Conservation (phyloP, 2,329 filamentous ascomycete genomes). For the Xylaria sp. region DNA sequence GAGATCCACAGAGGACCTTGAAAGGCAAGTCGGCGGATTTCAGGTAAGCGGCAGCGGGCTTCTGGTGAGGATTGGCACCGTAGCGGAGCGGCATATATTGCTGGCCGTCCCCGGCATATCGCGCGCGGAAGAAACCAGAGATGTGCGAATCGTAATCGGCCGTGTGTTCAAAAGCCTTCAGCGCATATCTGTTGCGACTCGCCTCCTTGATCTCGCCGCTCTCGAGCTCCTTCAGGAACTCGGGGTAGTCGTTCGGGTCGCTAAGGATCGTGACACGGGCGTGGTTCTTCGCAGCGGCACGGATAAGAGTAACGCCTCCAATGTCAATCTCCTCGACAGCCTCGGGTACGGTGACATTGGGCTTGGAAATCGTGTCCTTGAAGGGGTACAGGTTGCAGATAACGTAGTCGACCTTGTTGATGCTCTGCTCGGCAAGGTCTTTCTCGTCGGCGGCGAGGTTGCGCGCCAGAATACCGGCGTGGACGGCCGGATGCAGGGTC, state of each 20-base stretch:
- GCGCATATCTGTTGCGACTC: slow-evolving; percentile 84
- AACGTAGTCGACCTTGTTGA: slow-evolving; percentile 92
- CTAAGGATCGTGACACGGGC: slow-evolving; percentile 92
- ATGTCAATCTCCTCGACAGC: slow-evolving; percentile 99
- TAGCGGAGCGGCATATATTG: slow-evolving; percentile 89
- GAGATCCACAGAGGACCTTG: slow-evolving; percentile 86
- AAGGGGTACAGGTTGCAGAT: slow-evolving; percentile 99
- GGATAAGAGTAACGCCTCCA: slow-evolving; percentile 92
- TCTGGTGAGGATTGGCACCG: slow-evolving; percentile 97
- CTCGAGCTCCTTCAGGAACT: slow-evolving; percentile 89
- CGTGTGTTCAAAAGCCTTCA: slow-evolving; percentile 98
- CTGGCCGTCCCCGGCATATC: slow-evolving; percentile 83
- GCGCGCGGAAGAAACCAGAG: slow-evolving; percentile 94
- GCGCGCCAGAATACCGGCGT: slow-evolving; percentile 88
- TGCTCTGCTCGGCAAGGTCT: slow-evolving; percentile 92
- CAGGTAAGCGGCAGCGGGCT: slow-evolving; percentile 86
- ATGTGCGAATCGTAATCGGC: slow-evolving; percentile 96
- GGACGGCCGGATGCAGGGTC: slow-evolving; percentile 93
- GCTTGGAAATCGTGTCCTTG: slow-evolving; percentile 96
- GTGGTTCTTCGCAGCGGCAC: slow-evolving; percentile 98
- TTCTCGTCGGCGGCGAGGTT: slow-evolving; percentile 95
- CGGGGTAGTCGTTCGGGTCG: slow-evolving; percentile 89
- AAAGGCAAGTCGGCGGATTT: slow-evolving; percentile 80
- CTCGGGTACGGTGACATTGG: slow-evolving; percentile 95
- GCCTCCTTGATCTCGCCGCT: slow-evolving; percentile 82